These are phyloP conservation scores for Moricandia moricandioides DNA, from an alignment of 345 rosid species.

Conservation along the genomic window DNA sequence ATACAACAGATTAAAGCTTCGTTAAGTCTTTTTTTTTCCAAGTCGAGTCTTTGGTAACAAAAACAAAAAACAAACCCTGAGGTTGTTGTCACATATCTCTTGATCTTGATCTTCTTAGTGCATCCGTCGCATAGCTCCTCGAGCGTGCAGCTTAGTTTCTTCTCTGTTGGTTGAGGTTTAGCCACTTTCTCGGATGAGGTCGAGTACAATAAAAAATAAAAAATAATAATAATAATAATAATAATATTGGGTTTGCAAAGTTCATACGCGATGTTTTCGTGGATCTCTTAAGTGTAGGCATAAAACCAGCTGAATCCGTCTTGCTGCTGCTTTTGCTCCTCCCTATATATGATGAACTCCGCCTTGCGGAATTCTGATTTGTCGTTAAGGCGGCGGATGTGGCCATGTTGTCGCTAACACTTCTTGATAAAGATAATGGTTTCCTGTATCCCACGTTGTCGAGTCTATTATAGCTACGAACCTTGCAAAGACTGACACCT, in stretches of 20 bases:
- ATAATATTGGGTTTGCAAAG: constrained; percentile 52
- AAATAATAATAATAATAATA: too few species aligned
- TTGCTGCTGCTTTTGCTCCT: constrained; percentile 42
- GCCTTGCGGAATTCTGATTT: neutral
- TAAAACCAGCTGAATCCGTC: constrained; percentile 18
- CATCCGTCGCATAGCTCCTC: constrained; percentile 84
- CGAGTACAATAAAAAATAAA: too few species aligned
- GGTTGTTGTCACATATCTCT: constrained; percentile 59
- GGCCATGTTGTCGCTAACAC: constrained; percentile 35
- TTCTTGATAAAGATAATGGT: constrained; percentile 43
- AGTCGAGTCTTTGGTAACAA: neutral
- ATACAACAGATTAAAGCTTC: neutral
- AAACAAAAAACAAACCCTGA: constrained; percentile 53
- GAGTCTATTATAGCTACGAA: neutral
- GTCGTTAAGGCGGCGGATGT: neutral
- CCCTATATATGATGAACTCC: constrained; percentile 22
- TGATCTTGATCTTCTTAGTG: constrained; percentile 67
- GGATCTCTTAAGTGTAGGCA: constrained; percentile 37
- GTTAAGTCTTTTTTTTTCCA: neutral
- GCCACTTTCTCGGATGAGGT: constrained; percentile 50
- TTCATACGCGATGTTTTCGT: constrained; percentile 36
- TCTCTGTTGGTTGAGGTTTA: constrained; percentile 61
- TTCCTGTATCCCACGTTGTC: constrained; percentile 5
- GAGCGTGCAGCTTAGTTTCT: constrained; percentile 66
- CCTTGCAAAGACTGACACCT: neutral